Evolutionary conservation across 768 basidiomycete species (phyloP), one percentile per base, ranked within the genome.

Genomic region (Boletellus ananas): DNA sequence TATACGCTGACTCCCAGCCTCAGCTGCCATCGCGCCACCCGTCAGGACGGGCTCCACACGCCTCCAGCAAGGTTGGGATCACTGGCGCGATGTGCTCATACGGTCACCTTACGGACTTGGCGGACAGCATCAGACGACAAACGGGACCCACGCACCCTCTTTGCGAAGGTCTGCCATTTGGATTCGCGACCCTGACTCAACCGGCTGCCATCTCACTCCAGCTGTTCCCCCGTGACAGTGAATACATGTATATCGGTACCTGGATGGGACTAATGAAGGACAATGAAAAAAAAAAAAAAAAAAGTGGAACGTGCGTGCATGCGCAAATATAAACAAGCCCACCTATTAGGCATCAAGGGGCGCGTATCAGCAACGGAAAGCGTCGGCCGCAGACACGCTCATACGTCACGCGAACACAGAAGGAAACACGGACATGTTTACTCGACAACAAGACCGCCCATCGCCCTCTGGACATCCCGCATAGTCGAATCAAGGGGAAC

Each of bases 371-470:
- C 51, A 31, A 49, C 40, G 33, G 31, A 54, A 56, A 53, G 57
- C 58, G 57, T 52, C 51, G 41, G 51, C 58, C 54, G 57, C 59
- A 59, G 49, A 51, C 58, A 44, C n/a, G n/a, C 57, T 53, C 39
- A 10, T 37, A 57, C 51, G 48, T 53, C 53, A 55, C 56, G 41
- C 51, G 36, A 29, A 56, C 52, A 52, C 47, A 20, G 48, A 42
- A 55, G 40, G 45, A 50, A 23, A 52, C 49, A 48, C 40, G 16
- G 31, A 44, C 51, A 34, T 40, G 50, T 56, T 79, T 69, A 90
- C 76, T 90, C 87, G 46, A 84, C 84, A 51, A 87, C 83, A 45
- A 90, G 75, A 43, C 83, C 79, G 59, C 81, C 84, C 83, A 90
- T 85, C 20, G 81, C 83, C 72, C 83, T 79, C 69, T 88, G 84